Base-by-base conservation (phyloP, 1,284 basidiomycete species). In the Apiotrichum brassicae region DNA sequence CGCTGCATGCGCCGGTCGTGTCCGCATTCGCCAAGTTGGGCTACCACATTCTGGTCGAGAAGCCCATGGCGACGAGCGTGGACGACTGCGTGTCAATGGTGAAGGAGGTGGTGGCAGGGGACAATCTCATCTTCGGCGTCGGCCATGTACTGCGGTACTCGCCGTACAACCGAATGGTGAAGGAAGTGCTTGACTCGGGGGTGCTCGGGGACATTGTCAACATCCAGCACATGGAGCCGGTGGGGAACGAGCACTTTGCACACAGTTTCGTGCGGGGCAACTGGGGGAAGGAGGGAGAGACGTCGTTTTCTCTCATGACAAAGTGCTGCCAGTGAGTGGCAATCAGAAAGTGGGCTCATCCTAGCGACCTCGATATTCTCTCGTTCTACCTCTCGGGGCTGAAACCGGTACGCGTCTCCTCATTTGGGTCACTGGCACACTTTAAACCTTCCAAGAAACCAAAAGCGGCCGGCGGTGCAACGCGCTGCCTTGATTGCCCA, bases 111-210 rank as follows among this genome's bases (percentile, higher is more conserved):
- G 80, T 80, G 65, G 77, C 81, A 28, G 78, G 81, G 4, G 76
- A 44, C 18, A 43, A 36, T 6, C 43, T 81, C 43, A 83, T 91
- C 54, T 91, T 90, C 73, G 88, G 85, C 19, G 82, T 88, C 77
- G 85, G 88, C 1, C 87, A 92, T 62, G 87, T 91, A 0, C 75
- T 92, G 63, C 81, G 88, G 18, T 92, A 91, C 69, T 87, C 87
- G 2, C 85, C 86, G 1, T 92, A 90, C 68, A 84, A 76, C 68
- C 75, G 76, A 58, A 84, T 82, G 26, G 74, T 91, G 49, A 81
- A 82, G 23, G 77, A 83, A 40, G 76, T 87, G 32, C 76, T 91
- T 48, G 81, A 79, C 35, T 86, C 85, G 12, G 82, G 84, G 3
- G 66, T 70, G 13, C 77, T 91, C 2, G 88, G 87, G 6, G 79